Evolutionary conservation across 2,329 filamentous ascomycete genomes (phyloP).

Genomic region (Aureobasidium pullulans): DNA sequence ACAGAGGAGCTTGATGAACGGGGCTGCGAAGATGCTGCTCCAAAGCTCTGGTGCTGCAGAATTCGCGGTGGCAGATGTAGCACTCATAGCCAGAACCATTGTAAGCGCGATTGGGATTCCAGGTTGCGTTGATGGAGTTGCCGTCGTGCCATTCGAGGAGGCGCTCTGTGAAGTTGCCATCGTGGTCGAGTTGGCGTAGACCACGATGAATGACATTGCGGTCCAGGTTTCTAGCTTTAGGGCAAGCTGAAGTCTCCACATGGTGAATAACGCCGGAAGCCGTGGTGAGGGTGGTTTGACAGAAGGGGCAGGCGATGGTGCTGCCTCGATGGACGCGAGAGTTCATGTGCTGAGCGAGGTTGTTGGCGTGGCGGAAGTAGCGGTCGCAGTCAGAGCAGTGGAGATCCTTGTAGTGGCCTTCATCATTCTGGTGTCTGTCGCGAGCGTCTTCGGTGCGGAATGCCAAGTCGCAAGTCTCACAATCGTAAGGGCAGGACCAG

Average conservation of each 20-base stretch:
- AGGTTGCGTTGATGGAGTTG: conserved; percentile 22
- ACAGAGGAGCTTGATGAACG: conserved; percentile 21
- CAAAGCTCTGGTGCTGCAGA: conserved; percentile 20
- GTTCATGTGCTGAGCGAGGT: conserved; percentile 45
- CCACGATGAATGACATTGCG: conserved; percentile 42
- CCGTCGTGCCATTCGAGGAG: conserved; percentile 40
- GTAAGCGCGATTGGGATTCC: conserved; percentile 35
- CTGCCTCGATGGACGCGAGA: conserved; percentile 43
- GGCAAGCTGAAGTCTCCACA: neutral
- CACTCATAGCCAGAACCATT: conserved; percentile 46
- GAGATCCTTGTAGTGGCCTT: conserved; percentile 19
- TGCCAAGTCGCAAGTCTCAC: conserved; percentile 14
- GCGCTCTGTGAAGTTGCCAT: conserved; percentile 45
- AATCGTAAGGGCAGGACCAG: neutral
- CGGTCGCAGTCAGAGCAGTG: conserved; percentile 28
- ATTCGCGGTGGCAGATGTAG: conserved; percentile 46
- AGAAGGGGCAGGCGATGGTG: conserved; percentile 49
- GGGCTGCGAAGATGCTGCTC: neutral
- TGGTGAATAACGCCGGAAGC: neutral
- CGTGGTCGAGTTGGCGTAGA: conserved; percentile 41
- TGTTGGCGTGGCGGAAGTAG: conserved; percentile 27
- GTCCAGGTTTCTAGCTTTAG: too few species aligned
- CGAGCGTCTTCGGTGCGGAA: neutral
- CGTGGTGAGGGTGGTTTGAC: conserved; percentile 34
- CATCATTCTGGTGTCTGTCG: neutral